Conservation (phyloP, 1,284 basidiomycete species). For the Cutaneotrichosporon mucoides region DNA sequence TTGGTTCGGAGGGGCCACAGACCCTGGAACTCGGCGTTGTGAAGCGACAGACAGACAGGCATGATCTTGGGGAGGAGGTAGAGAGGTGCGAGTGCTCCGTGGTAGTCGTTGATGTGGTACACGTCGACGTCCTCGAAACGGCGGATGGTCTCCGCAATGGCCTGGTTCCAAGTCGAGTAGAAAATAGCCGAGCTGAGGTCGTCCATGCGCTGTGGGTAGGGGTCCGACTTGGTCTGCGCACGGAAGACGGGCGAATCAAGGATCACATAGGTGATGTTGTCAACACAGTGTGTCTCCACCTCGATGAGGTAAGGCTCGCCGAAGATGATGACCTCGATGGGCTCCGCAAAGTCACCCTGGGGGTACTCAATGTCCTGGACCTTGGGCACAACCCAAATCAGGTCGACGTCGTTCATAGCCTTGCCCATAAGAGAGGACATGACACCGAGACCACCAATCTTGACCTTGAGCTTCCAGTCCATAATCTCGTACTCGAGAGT, state of each 20-base stretch:
- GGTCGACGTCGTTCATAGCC: constrained; percentile 90
- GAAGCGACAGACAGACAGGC: constrained; percentile 83
- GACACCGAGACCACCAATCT: constrained; percentile 92
- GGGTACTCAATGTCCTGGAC: constrained; percentile 90
- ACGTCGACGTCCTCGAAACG: constrained; percentile 80
- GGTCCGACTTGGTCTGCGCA: constrained; percentile 87
- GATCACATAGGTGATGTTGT: constrained; percentile 90
- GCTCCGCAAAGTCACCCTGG: constrained; percentile 79
- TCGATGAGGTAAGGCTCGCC: constrained; percentile 91
- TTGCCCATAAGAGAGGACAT: constrained; percentile 96
- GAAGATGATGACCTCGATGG: constrained; percentile 91
- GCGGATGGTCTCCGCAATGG: constrained; percentile 81
- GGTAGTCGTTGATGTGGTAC: constrained; percentile 66
- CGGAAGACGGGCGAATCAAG: constrained; percentile 92
- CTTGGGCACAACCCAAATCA: constrained; percentile 88
- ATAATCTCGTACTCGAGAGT: constrained; percentile 92
- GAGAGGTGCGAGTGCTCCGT: constrained; percentile 81
- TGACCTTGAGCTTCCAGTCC: constrained; percentile 94
- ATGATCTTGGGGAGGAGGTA: constrained; percentile 85
- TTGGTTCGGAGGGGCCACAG: constrained; percentile 90
- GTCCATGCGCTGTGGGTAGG: constrained; percentile 92
- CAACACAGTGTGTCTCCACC: constrained; percentile 81
- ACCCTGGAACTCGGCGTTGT: constrained; percentile 95
- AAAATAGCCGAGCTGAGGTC: constrained; percentile 91
- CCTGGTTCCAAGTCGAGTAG: constrained; percentile 96